Conservation (phyloP, 1,139 yeast species). For the Zygosaccharomyces pseudobailii region DNA sequence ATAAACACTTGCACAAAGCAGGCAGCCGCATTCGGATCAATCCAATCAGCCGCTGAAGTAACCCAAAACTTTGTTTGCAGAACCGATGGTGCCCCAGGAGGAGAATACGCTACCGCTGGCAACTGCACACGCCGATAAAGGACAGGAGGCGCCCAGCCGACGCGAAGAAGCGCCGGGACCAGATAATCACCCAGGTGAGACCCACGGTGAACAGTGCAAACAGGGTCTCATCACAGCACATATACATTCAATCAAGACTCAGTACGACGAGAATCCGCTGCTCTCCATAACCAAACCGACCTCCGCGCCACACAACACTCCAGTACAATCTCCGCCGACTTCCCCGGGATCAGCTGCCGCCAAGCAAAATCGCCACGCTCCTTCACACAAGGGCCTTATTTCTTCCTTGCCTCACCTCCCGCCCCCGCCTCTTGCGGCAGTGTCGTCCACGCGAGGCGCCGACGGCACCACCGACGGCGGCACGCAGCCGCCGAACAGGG, state of each 20-base stretch:
- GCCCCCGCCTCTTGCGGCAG: slow-evolving; percentile 7
- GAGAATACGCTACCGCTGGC: slow-evolving; percentile 1
- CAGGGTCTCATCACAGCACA: slow-evolving; percentile 8
- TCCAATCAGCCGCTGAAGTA: not conserved
- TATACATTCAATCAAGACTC: slow-evolving; percentile 15
- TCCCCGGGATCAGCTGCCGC: slow-evolving; percentile 10
- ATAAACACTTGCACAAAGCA: not conserved
- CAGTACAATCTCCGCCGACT: slow-evolving; percentile 20
- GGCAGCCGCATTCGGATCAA: slow-evolving; percentile 7
- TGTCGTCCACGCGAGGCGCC: slow-evolving; percentile 6
- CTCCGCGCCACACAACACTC: slow-evolving; percentile 29
- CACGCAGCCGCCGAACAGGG: slow-evolving; percentile 11
- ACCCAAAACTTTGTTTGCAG: not conserved
- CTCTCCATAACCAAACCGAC: slow-evolving; percentile 20
- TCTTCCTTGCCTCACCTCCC: slow-evolving; percentile 6
- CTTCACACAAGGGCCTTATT: not conserved
- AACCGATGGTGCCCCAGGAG: slow-evolving; percentile 1
- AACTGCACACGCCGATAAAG: slow-evolving; percentile 1
- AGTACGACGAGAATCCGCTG: slow-evolving; percentile 13
- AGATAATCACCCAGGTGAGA: not conserved
- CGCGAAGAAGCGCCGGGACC: slow-evolving; percentile 5
- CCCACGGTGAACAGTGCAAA: slow-evolving; percentile 4
- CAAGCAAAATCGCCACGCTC: not conserved
- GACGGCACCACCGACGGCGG: slow-evolving; percentile 12
- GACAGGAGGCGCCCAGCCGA: slow-evolving; percentile 4